Evolutionary conservation across 108 stramenopile species (phyloP).

Genomic region (Mayamaea pseudoterrestris): DNA sequence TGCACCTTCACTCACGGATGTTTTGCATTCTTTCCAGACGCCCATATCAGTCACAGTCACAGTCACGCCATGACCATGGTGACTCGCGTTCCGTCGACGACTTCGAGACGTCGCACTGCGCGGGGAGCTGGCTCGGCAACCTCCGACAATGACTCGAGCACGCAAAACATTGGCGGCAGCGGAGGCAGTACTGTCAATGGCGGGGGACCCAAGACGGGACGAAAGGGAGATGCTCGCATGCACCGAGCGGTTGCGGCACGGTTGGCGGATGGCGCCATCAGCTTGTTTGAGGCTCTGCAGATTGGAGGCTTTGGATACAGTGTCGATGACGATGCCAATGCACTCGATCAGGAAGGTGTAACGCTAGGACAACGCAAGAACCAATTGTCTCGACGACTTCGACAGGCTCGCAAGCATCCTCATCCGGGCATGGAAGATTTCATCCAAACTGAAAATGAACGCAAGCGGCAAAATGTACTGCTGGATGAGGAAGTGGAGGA

Average conservation of each 20-base stretch:
- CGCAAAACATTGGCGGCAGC: too few species aligned
- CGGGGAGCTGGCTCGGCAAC: too few species aligned
- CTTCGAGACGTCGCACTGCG: too few species aligned
- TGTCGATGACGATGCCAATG: conserved; percentile 26
- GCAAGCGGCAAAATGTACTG: conserved; percentile 3
- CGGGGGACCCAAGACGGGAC: conserved; percentile 38
- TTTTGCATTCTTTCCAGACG: too few species aligned
- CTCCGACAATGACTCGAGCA: too few species aligned
- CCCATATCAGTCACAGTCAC: too few species aligned
- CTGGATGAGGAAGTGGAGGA: conserved; percentile 13
- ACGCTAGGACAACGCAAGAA: conserved; percentile 74
- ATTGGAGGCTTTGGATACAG: conserved; percentile 66
- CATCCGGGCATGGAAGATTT: background rate
- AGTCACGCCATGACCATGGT: too few species aligned
- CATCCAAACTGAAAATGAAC: conserved; percentile 1
- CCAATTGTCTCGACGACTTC: conserved; percentile 56
- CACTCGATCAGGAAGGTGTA: conserved; percentile 50
- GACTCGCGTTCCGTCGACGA: too few species aligned
- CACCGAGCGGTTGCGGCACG: conserved; percentile 61
- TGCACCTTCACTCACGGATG: too few species aligned
- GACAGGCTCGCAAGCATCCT: conserved; percentile 38
- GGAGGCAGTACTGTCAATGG: too few species aligned
- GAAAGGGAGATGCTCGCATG: conserved; percentile 66
- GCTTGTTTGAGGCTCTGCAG: conserved; percentile 50
- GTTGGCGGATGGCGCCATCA: conserved; percentile 40